A percentile compares a stretch with the other conserved stretches of the same genome.
Conservation (phyloP, 495 filamentous ascomycete genomes). For the Parachaetomium inaequale region DNA sequence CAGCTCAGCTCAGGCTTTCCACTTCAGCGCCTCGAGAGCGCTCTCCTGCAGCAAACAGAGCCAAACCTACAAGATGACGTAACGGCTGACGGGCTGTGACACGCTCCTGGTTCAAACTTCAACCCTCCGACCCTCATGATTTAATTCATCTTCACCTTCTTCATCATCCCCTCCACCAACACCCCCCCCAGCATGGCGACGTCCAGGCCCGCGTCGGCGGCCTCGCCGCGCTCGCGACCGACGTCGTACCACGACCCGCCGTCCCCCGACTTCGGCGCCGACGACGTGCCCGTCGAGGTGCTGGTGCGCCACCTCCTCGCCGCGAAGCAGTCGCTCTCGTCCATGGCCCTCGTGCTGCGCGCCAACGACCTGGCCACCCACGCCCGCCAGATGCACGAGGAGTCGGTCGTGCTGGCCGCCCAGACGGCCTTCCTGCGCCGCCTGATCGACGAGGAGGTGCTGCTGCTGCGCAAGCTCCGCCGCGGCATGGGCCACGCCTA, state of each 20-base stretch:
- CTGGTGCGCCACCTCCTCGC: slow-evolving; percentile 79
- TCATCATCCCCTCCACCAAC: background rate
- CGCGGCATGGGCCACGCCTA: slow-evolving; percentile 53
- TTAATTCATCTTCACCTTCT: background rate
- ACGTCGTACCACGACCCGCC: slow-evolving; percentile 12
- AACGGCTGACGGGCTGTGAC: too few relatives aligned
- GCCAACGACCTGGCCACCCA: slow-evolving; percentile 82
- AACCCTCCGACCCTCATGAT: background rate
- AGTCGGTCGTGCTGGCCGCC: slow-evolving; percentile 72
- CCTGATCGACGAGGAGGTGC: slow-evolving; percentile 69
- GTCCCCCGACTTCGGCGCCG: slow-evolving; percentile 25
- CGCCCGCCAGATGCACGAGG: slow-evolving; percentile 71
- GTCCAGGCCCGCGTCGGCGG: slow-evolving; percentile 18
- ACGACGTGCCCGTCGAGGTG: slow-evolving; percentile 58
- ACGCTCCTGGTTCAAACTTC: background rate
- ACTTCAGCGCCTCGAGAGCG: too few relatives aligned
- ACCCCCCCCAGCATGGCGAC: slow-evolving; percentile 12
- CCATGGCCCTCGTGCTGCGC: slow-evolving; percentile 75
- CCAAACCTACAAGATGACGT: too few relatives aligned
- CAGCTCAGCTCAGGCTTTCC: too few relatives aligned
- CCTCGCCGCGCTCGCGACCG: slow-evolving; percentile 15
- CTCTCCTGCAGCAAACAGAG: too few relatives aligned
- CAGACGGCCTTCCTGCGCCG: slow-evolving; percentile 71
- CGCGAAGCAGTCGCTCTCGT: slow-evolving; percentile 87
- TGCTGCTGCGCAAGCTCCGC: slow-evolving; percentile 64